Evolutionary conservation across 331 rosid species (phyloP).

Genomic region (Ulmus americana): DNA sequence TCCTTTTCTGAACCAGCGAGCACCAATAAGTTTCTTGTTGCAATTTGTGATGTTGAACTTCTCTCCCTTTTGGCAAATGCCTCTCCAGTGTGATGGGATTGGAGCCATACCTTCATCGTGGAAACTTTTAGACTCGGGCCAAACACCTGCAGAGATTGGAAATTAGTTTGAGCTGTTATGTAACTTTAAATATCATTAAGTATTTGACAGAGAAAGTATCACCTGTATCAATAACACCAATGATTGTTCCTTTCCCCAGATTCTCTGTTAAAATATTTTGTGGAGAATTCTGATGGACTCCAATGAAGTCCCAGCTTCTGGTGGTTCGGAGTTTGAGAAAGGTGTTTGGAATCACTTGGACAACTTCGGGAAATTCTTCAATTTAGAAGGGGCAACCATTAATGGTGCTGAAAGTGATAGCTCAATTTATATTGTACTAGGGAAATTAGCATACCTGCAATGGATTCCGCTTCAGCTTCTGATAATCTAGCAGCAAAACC

Average conservation of each 20-base stretch:
- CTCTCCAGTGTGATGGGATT: conserved; percentile 62
- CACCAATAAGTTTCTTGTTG: conserved; percentile 70
- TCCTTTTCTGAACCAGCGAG: conserved; percentile 69
- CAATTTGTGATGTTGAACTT: conserved; percentile 46
- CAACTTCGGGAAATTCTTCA: conserved; percentile 57
- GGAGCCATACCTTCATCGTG: conserved; percentile 58
- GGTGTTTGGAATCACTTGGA: conserved; percentile 56
- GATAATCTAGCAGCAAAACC: conserved; percentile 73
- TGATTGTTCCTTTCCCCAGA: conserved; percentile 59
- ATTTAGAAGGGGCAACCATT: conserved; percentile 17
- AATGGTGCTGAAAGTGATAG: conserved; percentile 22
- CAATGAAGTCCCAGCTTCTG: conserved; percentile 77
- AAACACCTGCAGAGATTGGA: conserved; percentile 45
- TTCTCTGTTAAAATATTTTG: conserved; percentile 24
- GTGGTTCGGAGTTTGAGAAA: conserved; percentile 72
- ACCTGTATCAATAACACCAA: conserved; percentile 76
- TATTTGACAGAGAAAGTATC: conserved; percentile 12
- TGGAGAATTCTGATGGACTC: conserved; percentile 31
- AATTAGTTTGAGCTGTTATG: conserved; percentile 14
- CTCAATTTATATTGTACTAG: conserved; percentile 4
- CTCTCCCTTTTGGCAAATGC: conserved; percentile 64
- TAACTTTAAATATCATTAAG: neutral
- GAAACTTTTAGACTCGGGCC: conserved; percentile 74
- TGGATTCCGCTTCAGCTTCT: conserved; percentile 49
- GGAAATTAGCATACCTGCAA: conserved; percentile 41